Conservation (phyloP, 1,284 basidiomycete species). For the Cryptococcus sp. region DNA sequence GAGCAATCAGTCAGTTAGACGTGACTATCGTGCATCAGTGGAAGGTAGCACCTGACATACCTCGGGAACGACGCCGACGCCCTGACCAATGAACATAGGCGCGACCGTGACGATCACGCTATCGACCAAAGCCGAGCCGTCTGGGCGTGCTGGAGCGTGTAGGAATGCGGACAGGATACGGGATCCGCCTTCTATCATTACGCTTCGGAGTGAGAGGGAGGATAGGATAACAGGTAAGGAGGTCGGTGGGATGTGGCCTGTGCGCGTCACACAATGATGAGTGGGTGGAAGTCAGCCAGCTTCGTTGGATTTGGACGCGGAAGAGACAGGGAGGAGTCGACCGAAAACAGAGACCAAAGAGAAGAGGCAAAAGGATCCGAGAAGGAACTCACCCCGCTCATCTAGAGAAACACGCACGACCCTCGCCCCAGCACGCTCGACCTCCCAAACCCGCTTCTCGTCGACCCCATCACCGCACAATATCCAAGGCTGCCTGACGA, state of each 20-base stretch:
- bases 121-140: constrained; percentile 61
- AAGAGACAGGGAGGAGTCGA: neutral
- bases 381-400: constrained; percentile 55
- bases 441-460: constrained; percentile 16
- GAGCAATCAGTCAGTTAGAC: neutral
- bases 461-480: constrained; percentile 57
- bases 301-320: neutral
- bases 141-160: constrained; percentile 30
- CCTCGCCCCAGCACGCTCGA: constrained; percentile 50
- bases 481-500: constrained; percentile 74
- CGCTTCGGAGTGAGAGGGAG: constrained; percentile 63
- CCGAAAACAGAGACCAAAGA: too few relatives aligned
- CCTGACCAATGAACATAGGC: constrained; percentile 75
- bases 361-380: neutral
- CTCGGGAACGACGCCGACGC: constrained; percentile 59
- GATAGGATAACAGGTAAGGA: constrained; percentile 61
- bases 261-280: neutral
- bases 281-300: neutral
- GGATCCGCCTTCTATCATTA: constrained; percentile 97
- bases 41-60: constrained; percentile 24
- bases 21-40: neutral
- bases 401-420: constrained; percentile 47
- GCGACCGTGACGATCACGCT: constrained; percentile 78
- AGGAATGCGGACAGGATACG: constrained; percentile 79
- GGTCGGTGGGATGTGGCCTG: constrained; percentile 59